Base-by-base conservation (phyloP, 176 grass and related monocot species). In the Eragrostis curvula region DNA sequence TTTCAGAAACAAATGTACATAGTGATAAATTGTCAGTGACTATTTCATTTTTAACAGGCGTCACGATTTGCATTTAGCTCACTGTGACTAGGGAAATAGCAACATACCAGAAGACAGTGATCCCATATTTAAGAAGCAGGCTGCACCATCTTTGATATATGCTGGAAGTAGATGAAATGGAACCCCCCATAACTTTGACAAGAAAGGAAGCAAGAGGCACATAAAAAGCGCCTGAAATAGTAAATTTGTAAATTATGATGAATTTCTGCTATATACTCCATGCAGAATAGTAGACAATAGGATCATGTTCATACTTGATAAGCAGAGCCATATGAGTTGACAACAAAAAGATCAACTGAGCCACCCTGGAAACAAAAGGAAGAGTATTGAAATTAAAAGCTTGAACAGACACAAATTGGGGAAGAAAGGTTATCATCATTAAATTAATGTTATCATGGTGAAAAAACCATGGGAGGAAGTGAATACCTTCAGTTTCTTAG, bases 171-270 rank as follows among this genome's bases (percentile, higher is more conserved):
- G 80, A 81, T 85, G 79, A 74, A 99, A 99, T 64, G 93, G 93
- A 80, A 99, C 86, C 66, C 96, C 96, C 96, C 96, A 99, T 74
- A 99, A 86, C 73, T 94, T 99, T 47, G 96, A 99, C 80, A 99
- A 85, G 68, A 99, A 96, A 23, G 96, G 96, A 24, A 99, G 41
- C 65, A 99, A 83, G 52, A 99, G 79, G 66, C 89, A 99, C 82
- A 99, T 92, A 73, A 96, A 99, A 79, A 99, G 43, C 68, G 93
- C 96, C 96, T 99, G 93, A 71, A 82, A 82, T 83, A 46, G 66
- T 65, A 70, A 21, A 39, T 82, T 75, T 15, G 65, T 75, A 80
- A 56, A 45, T 89, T 77, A 79, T 25, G 29, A 59, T 71, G 18
- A 16, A 43, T 67, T 5, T 0, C 25, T 79, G 14, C 44, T 70